Conservation (phyloP, 2,329 filamentous ascomycete species). For the Paracoccidioides brasiliensis region DNA sequence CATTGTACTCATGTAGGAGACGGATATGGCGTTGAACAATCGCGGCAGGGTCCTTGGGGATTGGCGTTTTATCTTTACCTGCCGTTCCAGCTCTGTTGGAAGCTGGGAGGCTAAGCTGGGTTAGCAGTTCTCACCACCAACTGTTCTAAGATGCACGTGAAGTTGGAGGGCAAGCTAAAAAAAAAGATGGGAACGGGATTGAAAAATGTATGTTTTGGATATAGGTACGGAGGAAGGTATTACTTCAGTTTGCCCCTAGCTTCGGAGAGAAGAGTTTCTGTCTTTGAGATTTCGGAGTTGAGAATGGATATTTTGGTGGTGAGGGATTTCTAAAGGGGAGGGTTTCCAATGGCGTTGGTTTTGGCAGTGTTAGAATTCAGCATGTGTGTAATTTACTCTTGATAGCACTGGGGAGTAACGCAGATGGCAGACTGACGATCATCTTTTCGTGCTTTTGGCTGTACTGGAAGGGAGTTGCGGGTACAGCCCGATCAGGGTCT, state of each 20-base stretch:
- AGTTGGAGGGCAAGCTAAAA: too few relatives aligned
- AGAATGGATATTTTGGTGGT: slow-evolving; percentile 37
- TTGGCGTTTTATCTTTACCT: neutral
- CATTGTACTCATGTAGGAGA: slow-evolving; percentile 56
- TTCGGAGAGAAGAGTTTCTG: slow-evolving; percentile 24
- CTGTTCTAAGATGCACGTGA: neutral
- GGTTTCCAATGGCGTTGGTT: too few relatives aligned
- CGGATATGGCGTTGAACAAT: slow-evolving; percentile 52
- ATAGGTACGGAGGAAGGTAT: slow-evolving; percentile 12
- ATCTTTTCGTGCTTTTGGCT: neutral
- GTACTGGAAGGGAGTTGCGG: neutral
- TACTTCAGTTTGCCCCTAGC: slow-evolving; percentile 26
- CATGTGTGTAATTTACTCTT: neutral
- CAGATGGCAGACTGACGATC: neutral
- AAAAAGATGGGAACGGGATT: neutral
- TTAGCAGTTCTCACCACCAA: neutral
- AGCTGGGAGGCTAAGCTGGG: slow-evolving; percentile 8
- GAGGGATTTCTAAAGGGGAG: slow-evolving; percentile 21
- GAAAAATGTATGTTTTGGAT: neutral
- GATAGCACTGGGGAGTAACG: neutral
- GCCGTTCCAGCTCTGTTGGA: neutral
- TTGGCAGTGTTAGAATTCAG: neutral
- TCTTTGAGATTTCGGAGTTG: slow-evolving; percentile 27
- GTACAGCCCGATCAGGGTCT: neutral
- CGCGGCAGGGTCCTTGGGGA: slow-evolving; percentile 32